These are phyloP conservation scores for Tetracentron sinense DNA, from an alignment of 164 flowering plant genomes.

Conservation along the genomic window DNA sequence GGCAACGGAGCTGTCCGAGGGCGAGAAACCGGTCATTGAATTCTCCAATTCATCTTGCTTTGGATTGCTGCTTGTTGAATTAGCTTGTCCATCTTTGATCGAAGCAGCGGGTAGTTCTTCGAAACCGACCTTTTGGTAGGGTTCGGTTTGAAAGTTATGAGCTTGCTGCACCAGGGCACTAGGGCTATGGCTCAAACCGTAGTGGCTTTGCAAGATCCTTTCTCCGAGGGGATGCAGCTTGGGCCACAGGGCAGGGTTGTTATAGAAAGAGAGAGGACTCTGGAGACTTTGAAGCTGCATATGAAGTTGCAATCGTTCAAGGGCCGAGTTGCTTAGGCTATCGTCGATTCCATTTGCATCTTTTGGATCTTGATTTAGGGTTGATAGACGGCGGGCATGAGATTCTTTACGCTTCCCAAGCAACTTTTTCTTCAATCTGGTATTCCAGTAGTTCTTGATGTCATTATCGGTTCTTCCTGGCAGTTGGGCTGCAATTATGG, in stretches of 20 bases:
- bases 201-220: constrained; percentile 41
- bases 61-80: constrained; percentile 5
- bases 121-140: constrained; percentile 11
- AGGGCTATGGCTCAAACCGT: constrained; percentile 11
- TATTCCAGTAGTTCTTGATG: constrained; percentile 97
- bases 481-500: constrained; percentile 90
- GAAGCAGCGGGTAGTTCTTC: constrained; percentile 12
- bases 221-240: constrained; percentile 58
- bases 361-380: constrained; percentile 20
- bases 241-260: constrained; percentile 55
- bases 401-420: constrained; percentile 70
- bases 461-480: constrained; percentile 98
- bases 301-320: constrained; percentile 85
- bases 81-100: constrained; percentile 8
- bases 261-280: constrained; percentile 47
- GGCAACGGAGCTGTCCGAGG: constrained; percentile 11
- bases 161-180: constrained; percentile 19
- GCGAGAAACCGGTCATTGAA: constrained; percentile 19
- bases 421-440: constrained; percentile 82
- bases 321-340: constrained; percentile 54
- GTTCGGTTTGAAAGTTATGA: constrained; percentile 14
- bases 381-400: constrained; percentile 19
- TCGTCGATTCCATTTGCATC: constrained; percentile 23
- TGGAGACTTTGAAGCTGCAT: constrained; percentile 61
- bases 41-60: constrained; percentile 24